These are phyloP conservation scores for Clonostachys chloroleuca DNA, from an alignment of 2,329 filamentous ascomycete genomes.

Conservation along the genomic window DNA sequence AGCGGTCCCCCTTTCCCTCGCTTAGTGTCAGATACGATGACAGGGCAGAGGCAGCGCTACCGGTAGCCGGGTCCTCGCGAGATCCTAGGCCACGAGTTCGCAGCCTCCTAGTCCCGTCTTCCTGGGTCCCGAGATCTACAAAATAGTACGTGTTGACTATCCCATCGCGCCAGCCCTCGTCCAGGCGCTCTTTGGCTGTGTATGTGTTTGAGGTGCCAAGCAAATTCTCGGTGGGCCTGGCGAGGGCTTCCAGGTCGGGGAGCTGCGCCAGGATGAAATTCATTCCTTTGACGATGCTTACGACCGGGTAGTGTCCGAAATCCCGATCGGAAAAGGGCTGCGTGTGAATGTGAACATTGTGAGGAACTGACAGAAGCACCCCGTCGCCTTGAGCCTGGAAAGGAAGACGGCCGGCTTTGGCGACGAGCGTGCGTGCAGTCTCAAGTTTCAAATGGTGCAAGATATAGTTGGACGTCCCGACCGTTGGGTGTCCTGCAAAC, in stretches of 20 bases:
- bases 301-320: slow-evolving; percentile 25
- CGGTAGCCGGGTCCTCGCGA: slow-evolving; percentile 56
- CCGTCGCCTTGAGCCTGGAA: no score
- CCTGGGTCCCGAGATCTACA: no score
- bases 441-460: slow-evolving; percentile 10
- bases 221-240: no score
- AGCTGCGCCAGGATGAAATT: slow-evolving; percentile 65
- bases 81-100: no score
- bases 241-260: slow-evolving; percentile 52
- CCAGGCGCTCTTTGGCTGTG: no score
- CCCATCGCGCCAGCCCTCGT: no score
- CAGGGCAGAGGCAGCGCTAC: slow-evolving; percentile 56
- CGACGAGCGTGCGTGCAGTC: slow-evolving; percentile 30
- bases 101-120: no score
- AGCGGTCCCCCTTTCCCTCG: slow-evolving; percentile 15
- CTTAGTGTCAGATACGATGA: slow-evolving; percentile 29
- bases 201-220: no score
- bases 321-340: slow-evolving; percentile 34
- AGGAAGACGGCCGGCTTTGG: no score
- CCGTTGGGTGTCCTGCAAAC: slow-evolving; percentile 60
- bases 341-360: slow-evolving; percentile 21
- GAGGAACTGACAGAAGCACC: slow-evolving; percentile 42
- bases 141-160: no score
- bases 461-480: slow-evolving; percentile 47
- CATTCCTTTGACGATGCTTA: slow-evolving; percentile 70